These are phyloP conservation scores for Phytophthora palmivora DNA, from an alignment of 352 stramenopile species.

Conservation along the genomic window DNA sequence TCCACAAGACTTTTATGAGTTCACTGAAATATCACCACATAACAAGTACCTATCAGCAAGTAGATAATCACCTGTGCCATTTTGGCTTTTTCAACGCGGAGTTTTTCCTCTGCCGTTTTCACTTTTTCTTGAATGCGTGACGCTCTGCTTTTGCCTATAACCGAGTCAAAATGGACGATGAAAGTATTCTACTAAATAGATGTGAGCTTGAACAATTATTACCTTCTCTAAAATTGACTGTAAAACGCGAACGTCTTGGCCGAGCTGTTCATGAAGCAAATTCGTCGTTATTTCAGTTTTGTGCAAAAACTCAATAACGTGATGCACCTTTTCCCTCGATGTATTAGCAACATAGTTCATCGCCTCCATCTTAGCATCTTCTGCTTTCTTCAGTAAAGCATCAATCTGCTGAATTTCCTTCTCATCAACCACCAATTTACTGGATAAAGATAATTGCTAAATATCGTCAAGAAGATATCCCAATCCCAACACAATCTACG, in stretches of 20 bases:
- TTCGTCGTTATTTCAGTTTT: too few relatives aligned
- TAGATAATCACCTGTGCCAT: slow-evolving; percentile 65
- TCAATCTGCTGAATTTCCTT: slow-evolving; percentile 77
- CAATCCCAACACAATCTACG: slow-evolving; percentile 4
- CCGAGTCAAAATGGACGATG: not conserved
- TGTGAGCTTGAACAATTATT: not conserved
- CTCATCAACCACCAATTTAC: slow-evolving; percentile 61
- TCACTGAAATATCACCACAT: too few relatives aligned
- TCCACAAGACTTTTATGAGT: not conserved
- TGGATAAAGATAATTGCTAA: slow-evolving; percentile 15
- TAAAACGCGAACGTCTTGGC: slow-evolving; percentile 74
- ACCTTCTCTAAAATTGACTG: slow-evolving; percentile 83
- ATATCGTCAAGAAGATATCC: not conserved
- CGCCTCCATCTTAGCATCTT: slow-evolving; percentile 78
- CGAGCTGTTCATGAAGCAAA: slow-evolving; percentile 47
- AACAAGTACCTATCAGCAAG: not conserved
- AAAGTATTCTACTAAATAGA: not conserved
- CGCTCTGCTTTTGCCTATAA: slow-evolving; percentile 76
- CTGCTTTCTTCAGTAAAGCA: slow-evolving; percentile 76
- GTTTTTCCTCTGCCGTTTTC: slow-evolving; percentile 64
- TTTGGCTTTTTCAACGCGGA: slow-evolving; percentile 61
- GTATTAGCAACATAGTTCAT: slow-evolving; percentile 78
- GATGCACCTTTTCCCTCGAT: slow-evolving; percentile 74
- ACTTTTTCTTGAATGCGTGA: slow-evolving; percentile 86
- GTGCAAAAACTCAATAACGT: not conserved